Conservation (phyloP, 2,329 filamentous ascomycete species). For the Dactylellina sp. region DNA sequence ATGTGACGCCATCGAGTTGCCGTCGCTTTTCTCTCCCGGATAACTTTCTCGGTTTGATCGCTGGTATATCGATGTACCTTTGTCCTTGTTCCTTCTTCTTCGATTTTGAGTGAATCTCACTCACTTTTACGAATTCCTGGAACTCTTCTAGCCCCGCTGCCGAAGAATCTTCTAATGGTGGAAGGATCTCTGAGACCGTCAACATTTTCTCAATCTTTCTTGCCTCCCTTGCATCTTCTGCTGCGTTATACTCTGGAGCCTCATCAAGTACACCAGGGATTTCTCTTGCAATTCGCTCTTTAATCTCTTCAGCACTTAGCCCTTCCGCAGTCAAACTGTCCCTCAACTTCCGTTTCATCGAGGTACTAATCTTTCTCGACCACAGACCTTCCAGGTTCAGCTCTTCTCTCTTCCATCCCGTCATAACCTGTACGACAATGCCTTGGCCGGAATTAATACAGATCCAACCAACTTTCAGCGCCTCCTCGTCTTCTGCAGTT, state of each 20-base stretch:
- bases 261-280: conserved; percentile 30
- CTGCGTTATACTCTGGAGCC: conserved; percentile 30
- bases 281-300: conserved; percentile 16
- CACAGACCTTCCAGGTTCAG: conserved; percentile 76
- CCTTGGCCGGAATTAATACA: conserved; percentile 84
- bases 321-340: conserved; percentile 33
- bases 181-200: conserved; percentile 19
- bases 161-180: conserved; percentile 49
- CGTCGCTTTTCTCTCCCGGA: conserved; percentile 28
- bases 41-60: conserved; percentile 29
- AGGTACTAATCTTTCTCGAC: conserved; percentile 65
- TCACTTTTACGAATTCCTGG: conserved; percentile 11
- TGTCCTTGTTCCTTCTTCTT: conserved; percentile 40
- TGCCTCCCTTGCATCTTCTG: conserved; percentile 24
- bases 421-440: conserved; percentile 78
- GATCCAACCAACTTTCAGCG: conserved; percentile 94
- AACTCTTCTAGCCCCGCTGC: conserved; percentile 51
- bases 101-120: conserved; percentile 50
- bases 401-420: conserved; percentile 75
- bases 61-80: conserved; percentile 51
- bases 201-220: conserved; percentile 19
- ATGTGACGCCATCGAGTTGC: conserved; percentile 20
- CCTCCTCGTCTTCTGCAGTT: conserved; percentile 75
- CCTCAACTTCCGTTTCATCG: conserved; percentile 62
- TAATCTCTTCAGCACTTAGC: conserved; percentile 28